Conservation (phyloP, 2,329 filamentous ascomycete species). For the Arthrobotrys musiformis region DNA sequence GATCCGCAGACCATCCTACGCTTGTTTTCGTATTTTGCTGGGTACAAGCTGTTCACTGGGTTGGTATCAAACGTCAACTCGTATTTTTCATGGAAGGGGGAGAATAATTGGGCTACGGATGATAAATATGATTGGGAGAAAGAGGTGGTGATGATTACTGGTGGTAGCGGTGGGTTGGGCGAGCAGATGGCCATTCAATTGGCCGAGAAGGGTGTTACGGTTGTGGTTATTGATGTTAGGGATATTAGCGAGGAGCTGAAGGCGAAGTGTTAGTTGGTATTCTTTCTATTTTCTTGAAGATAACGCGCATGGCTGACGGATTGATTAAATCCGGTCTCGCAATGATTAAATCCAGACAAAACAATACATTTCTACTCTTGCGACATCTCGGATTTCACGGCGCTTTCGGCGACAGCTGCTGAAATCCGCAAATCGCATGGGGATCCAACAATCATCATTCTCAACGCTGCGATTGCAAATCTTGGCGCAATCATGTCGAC, state of each 20-base stretch:
- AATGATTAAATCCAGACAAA: slow-evolving; percentile 9
- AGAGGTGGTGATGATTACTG: slow-evolving; percentile 45
- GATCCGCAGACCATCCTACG: not conserved
- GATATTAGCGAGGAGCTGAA: not conserved
- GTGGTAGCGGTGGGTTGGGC: slow-evolving; percentile 42
- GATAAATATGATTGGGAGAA: slow-evolving; percentile 51
- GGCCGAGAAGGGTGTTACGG: slow-evolving; percentile 31
- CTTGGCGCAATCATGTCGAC: slow-evolving; percentile 16
- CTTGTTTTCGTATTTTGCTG: slow-evolving; percentile 1
- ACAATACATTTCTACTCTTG: slow-evolving; percentile 40
- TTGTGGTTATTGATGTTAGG: slow-evolving; percentile 44
- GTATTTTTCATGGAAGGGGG: slow-evolving; percentile 32
- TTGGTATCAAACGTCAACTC: slow-evolving; percentile 24
- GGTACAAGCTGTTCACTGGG: slow-evolving; percentile 16
- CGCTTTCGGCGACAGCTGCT: slow-evolving; percentile 57
- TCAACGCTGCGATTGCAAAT: slow-evolving; percentile 64
- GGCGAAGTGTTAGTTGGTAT: slow-evolving; percentile 1
- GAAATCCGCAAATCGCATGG: slow-evolving; percentile 61
- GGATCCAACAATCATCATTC: slow-evolving; percentile 62
- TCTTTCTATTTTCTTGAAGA: not conserved
- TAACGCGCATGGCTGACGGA: too few relatives aligned
- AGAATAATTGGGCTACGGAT: slow-evolving; percentile 49
- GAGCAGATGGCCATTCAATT: slow-evolving; percentile 34
- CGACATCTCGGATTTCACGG: slow-evolving; percentile 37
- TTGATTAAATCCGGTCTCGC: too few relatives aligned